These are phyloP conservation scores for Ophiocytium majus DNA, from an alignment of 352 stramenopile species.

Conservation along the genomic window DNA sequence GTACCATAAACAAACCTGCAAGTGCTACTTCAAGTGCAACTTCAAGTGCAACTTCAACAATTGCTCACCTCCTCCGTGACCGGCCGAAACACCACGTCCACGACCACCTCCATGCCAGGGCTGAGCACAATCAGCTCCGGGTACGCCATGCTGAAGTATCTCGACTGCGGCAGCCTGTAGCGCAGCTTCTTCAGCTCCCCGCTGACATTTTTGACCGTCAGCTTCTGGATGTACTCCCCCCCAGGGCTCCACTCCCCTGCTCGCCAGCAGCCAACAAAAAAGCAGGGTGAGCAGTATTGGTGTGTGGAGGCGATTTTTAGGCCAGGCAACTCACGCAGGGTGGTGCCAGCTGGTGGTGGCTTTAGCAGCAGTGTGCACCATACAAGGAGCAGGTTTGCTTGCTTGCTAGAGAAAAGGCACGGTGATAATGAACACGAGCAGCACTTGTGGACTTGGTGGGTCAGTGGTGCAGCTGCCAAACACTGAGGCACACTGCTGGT, in stretches of 20 bases:
- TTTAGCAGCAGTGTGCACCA: no score
- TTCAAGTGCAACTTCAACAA: not conserved
- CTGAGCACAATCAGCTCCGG: constrained; percentile 78
- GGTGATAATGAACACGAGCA: not conserved
- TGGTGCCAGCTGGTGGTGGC: no score
- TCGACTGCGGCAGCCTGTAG: constrained; percentile 76
- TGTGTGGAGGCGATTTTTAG: no score
- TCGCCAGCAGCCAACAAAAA: constrained; percentile 60
- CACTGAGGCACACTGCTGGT: no score
- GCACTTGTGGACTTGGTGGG: not conserved
- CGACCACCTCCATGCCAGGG: constrained; percentile 64
- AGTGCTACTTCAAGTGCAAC: no score
- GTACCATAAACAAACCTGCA: no score
- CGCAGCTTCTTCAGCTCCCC: constrained; percentile 85
- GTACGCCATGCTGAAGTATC: constrained; percentile 90
- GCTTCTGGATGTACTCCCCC: constrained; percentile 80
- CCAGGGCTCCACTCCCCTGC: constrained; percentile 79
- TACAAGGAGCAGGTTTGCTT: not conserved
- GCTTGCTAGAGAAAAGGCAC: not conserved
- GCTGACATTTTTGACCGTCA: constrained; percentile 84
- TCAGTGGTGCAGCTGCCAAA: no score
- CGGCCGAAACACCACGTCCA: constrained; percentile 83
- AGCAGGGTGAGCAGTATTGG: not conserved
- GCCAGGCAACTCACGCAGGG: no score
- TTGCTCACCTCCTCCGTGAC: constrained; percentile 57